Base-by-base conservation (phyloP, 805 yeast genomes). In the Saccharomycopsis sp. region DNA sequence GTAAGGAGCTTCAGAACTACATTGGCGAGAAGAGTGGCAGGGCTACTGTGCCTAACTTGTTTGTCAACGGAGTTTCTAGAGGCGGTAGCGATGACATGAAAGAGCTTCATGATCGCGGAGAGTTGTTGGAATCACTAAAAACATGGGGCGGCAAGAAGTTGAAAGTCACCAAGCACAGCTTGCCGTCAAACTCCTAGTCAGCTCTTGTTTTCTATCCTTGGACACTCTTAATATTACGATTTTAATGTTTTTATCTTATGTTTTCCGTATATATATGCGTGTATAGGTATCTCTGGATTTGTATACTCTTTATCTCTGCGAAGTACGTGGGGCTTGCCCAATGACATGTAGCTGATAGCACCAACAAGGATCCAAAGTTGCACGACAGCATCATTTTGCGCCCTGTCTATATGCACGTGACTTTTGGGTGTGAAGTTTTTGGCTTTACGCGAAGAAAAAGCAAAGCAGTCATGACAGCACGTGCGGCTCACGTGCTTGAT, bases 11-110 rank as follows among this genome's bases (percentile, higher is more conserved):
- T 60, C 97, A 91, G 71, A 80, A 75, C 16, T 85, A 86, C 70
- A 77, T 94, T 55, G 85, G 78, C 16, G 74, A 77, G 54, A 70
- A 78, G 57, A 82, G 96, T 2, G 95, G 94, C 4, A 82, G 97
- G 64, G 73, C 73, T 29, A 92, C 98, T 0, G 99, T 94, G 14
- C 99, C 99, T 24, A 94, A 94, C 68, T 80, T 94, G 20, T 76
- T 89, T 56, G 80, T 92, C 56, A 86, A 84, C 57, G 86, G 87
- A 7, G 69, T 79, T 24, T 84, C 92, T 52, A 79, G 87, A 63
- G 99, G 99, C 46, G 99, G 99, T 2, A 82, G 82, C 47, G 97
- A 90, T 69, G 97, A 91, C 57, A 81, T 94, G 69, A 75, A 70
- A 24, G 76, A 73, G 37, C 72, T 89, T 58, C 91, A 89, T 66